Evolutionary conservation across 768 basidiomycete genomes (phyloP), one percentile per base, ranked within the genome.

Genomic region (Boletus tylopilopsis): DNA sequence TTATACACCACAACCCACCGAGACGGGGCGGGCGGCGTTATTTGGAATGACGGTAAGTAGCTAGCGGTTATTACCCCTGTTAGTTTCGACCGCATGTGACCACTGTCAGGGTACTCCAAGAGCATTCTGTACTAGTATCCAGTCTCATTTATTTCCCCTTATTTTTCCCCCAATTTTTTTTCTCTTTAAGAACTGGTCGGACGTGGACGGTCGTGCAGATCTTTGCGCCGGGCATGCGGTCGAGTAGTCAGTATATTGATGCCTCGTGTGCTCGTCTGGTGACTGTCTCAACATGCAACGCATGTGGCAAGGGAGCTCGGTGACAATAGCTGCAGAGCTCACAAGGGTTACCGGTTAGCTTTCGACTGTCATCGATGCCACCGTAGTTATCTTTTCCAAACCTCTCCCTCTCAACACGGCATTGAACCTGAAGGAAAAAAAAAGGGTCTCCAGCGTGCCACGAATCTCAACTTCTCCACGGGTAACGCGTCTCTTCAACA

Each of bases 181-280:
- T n/a, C 8, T 25, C 33, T 33, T 27, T 10, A 13, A 21, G n/a
- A 39, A 35, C 21, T 47, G 18, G 43, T 40, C 27, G 22, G 24
- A 21, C 16, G 8, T 23, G 30, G 21, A 37, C 39, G 7, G 34
- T 18, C 15, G 0, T 19, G 30, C 25, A 13, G 9, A n/a, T n/a
- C n/a, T n/a, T n/a, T n/a, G n/a, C n/a, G n/a, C n/a, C n/a, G n/a
- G n/a, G n/a, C n/a, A n/a, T n/a, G 22, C 30, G 15, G 29, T 13
- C 29, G 11, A 6, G 33, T 40, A 27, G 39, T 15, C 21, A 34
- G 40, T 33, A n/a, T n/a, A n/a, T 13, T 32, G 15, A 19, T n/a
- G 40, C 49, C 38, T 23, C 25, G 19, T 57, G 45, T 38, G 53
- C 23, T 30, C 29, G 29, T 30, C 29, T 30, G 29, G 29, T 30